Conservation (phyloP, 352 stramenopile species). For the Phytophthora capsici region DNA sequence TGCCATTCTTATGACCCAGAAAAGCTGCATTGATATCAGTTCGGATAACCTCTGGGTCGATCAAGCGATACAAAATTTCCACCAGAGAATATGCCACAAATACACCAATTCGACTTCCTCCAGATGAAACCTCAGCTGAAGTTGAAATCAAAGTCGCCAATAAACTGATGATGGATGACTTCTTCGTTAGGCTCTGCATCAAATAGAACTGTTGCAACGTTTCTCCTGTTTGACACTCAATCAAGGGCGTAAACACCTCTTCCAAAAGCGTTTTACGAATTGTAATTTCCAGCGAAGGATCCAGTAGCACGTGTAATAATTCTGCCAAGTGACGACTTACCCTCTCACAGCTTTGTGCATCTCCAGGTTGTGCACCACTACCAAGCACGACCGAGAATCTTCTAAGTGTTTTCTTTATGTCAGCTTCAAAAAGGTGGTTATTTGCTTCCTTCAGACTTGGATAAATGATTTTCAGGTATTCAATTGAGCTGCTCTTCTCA, state of each 20-base stretch:
- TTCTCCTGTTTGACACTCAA: conserved; percentile 46
- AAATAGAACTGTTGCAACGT: conserved; percentile 58
- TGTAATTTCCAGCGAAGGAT: conserved; percentile 38
- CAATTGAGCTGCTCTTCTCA: conserved; percentile 52
- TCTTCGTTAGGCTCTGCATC: conserved; percentile 34
- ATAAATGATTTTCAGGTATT: conserved; percentile 60
- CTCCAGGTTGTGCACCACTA: not conserved
- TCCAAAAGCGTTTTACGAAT: conserved; percentile 58
- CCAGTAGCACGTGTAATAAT: conserved; percentile 51
- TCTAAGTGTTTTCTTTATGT: conserved; percentile 58
- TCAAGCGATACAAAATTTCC: conserved; percentile 69
- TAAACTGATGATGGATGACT: conserved; percentile 50
- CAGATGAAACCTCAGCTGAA: conserved; percentile 49
- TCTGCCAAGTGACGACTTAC: conserved; percentile 32
- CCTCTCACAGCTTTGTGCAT: conserved; percentile 3
- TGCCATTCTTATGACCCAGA: conserved; percentile 69
- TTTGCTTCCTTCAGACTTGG: conserved; percentile 70
- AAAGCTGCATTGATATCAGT: conserved; percentile 75
- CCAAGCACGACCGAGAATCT: conserved; percentile 39
- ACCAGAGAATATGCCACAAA: conserved; percentile 69
- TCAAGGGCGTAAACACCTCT: conserved; percentile 55
- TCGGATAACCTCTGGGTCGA: conserved; percentile 71
- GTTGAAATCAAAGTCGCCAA: conserved; percentile 64
- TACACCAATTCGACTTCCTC: conserved; percentile 45
- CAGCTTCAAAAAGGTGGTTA: conserved; percentile 55